These are phyloP conservation scores for Ascoidea tarda DNA, from an alignment of 805 yeast species.

Conservation along the genomic window DNA sequence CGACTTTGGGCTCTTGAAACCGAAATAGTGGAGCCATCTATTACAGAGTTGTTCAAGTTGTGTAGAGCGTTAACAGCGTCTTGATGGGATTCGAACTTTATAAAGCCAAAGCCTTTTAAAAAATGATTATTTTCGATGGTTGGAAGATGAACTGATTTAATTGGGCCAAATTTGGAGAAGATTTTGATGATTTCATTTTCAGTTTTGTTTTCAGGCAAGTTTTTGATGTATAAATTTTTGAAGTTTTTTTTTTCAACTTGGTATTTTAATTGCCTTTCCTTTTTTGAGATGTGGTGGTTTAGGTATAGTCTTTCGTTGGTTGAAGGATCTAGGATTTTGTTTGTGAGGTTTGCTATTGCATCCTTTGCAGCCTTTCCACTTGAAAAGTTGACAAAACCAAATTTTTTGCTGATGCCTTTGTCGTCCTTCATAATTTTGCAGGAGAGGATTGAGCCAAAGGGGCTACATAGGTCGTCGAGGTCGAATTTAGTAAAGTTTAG, in stretches of 20 bases:
- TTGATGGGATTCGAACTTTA: constrained; percentile 32
- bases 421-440: constrained; percentile 35
- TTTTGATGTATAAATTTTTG: constrained; percentile 39
- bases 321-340: constrained; percentile 18
- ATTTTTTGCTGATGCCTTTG: constrained; percentile 30
- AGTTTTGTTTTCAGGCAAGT: constrained; percentile 26
- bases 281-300: constrained; percentile 51
- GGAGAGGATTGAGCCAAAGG: constrained; percentile 27
- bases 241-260: constrained; percentile 32
- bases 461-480: constrained; percentile 21
- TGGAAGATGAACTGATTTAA: constrained; percentile 43
- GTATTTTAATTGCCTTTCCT: constrained; percentile 38
- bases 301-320: constrained; percentile 26
- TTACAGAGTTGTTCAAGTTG: constrained; percentile 28
- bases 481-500: constrained; percentile 24
- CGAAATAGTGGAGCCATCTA: constrained; percentile 21
- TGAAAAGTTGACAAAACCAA: constrained; percentile 57
- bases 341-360: constrained; percentile 45
- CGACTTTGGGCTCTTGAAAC: constrained; percentile 34
- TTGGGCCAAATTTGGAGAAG: constrained; percentile 31
- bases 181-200: constrained; percentile 25
- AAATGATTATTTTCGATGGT: constrained; percentile 17
- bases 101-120: constrained; percentile 36
- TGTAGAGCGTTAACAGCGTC: constrained; percentile 35
- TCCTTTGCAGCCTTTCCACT: constrained; percentile 42